These are phyloP conservation scores for Pleurotus citrinopileatus DNA, from an alignment of 768 basidiomycete species.

Conservation along the genomic window DNA sequence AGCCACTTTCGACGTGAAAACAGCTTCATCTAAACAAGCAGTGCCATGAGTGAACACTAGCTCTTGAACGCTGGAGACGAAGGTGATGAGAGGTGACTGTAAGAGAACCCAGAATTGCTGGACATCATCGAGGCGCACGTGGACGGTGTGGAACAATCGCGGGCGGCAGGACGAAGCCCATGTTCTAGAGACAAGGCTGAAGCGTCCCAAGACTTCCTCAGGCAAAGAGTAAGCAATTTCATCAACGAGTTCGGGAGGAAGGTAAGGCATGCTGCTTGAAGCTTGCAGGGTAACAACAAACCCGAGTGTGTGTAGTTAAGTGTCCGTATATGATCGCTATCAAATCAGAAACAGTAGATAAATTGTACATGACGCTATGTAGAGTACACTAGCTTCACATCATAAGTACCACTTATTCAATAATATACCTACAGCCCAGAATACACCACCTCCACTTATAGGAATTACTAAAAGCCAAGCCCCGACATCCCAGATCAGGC, in stretches of 20 bases:
- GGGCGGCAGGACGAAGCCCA: constrained; percentile 18
- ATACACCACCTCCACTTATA: constrained; percentile 49
- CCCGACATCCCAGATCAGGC: constrained; percentile 82
- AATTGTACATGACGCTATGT: no score
- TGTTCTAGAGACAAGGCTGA: constrained; percentile 19
- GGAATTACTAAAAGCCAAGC: constrained; percentile 74
- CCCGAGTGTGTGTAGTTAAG: not conserved
- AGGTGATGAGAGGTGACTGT: not conserved
- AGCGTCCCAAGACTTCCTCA: constrained; percentile 15
- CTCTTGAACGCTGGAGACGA: not conserved
- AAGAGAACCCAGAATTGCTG: constrained; percentile 13
- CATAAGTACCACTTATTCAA: constrained; percentile 53
- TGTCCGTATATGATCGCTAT: not conserved
- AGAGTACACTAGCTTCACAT: not conserved
- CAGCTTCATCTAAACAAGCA: not conserved
- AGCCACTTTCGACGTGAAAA: not conserved
- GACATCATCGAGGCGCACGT: constrained; percentile 11
- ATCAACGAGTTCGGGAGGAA: constrained; percentile 18
- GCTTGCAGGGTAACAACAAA: not conserved
- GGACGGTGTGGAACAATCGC: constrained; percentile 18
- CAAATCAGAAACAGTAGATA: not conserved
- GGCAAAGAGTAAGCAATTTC: constrained; percentile 16
- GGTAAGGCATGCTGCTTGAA: not conserved
- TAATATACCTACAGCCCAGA: constrained; percentile 57
- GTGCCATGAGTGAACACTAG: not conserved